phyloP scores from a whole-genome alignment of 805 yeast species.

The Pichia scutulata region DNA sequence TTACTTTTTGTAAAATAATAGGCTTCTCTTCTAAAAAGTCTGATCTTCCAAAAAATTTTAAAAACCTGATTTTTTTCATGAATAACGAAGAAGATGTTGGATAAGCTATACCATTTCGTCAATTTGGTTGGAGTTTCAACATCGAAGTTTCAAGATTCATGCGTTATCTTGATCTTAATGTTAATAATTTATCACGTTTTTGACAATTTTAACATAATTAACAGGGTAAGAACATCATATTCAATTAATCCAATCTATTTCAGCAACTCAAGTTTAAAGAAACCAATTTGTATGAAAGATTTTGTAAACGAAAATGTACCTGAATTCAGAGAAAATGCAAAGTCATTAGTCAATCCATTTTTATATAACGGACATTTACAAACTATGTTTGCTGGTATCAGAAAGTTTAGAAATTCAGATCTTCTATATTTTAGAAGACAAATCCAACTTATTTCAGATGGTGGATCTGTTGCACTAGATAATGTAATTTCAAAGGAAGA shows the following conservation, averaged over 20 bases:
- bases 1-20: too few species aligned
- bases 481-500: conserved; percentile 44
- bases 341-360: conserved; percentile 53
- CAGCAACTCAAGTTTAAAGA: background rate
- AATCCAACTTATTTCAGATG: conserved; percentile 49
- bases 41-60: too few species aligned
- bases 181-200: background rate
- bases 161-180: conserved; percentile 7
- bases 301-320: conserved; percentile 27
- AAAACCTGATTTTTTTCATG: too few species aligned
- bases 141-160: conserved; percentile 3
- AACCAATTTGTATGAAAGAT: conserved; percentile 14
- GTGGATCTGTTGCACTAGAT: conserved; percentile 70
- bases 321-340: conserved; percentile 38
- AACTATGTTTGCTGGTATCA: conserved; percentile 59
- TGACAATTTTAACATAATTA: conserved; percentile 8
- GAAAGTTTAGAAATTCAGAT: conserved; percentile 44
- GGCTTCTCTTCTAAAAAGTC: too few species aligned
- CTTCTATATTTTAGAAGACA: conserved; percentile 69
- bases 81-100: background rate
- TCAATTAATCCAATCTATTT: conserved; percentile 9
- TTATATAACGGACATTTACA: conserved; percentile 70
- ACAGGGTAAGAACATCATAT: conserved; percentile 11
- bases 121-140: conserved; percentile 2
- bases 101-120: background rate